Evolutionary conservation across 2,329 filamentous ascomycete genomes (phyloP).

Genomic region (Penicillium nordicum): DNA sequence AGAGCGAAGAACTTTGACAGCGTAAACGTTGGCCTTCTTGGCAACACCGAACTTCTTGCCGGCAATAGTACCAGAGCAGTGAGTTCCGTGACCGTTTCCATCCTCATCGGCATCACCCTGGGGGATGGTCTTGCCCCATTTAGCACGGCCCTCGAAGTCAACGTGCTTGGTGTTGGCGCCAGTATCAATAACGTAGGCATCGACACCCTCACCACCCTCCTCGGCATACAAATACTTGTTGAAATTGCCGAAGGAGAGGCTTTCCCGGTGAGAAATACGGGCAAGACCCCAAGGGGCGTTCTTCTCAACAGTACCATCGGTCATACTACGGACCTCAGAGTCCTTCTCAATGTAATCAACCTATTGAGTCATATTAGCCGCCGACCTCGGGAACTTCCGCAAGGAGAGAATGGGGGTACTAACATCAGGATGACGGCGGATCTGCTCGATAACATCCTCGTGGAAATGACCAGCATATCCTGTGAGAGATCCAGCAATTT

Average conservation of each 20-base stretch:
- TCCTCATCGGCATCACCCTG: slow-evolving; percentile 78
- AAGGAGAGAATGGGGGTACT: slow-evolving; percentile 50
- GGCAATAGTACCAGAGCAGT: slow-evolving; percentile 97
- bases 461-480: slow-evolving; percentile 97
- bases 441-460: slow-evolving; percentile 85
- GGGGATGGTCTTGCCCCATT: slow-evolving; percentile 97
- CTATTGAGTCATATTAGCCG: slow-evolving; percentile 47
- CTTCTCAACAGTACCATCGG: slow-evolving; percentile 64
- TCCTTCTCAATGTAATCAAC: slow-evolving; percentile 96
- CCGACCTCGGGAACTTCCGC: not conserved
- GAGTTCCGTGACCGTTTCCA: slow-evolving; percentile 97
- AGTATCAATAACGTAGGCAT: slow-evolving; percentile 98
- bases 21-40: slow-evolving; percentile 96
- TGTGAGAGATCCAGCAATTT: slow-evolving; percentile 77
- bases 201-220: slow-evolving; percentile 92
- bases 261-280: slow-evolving; percentile 90
- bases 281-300: slow-evolving; percentile 98
- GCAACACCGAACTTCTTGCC: slow-evolving; percentile 99
- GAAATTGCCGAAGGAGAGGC: slow-evolving; percentile 83
- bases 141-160: slow-evolving; percentile 93
- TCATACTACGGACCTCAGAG: slow-evolving; percentile 81
- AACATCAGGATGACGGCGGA: slow-evolving; percentile 94
- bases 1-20: slow-evolving; percentile 96
- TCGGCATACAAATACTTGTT: slow-evolving; percentile 96
- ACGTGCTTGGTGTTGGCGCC: slow-evolving; percentile 92